Evolutionary conservation across 208 protist species (phyloP).

Genomic region (Acanthamoeba healyi): DNA sequence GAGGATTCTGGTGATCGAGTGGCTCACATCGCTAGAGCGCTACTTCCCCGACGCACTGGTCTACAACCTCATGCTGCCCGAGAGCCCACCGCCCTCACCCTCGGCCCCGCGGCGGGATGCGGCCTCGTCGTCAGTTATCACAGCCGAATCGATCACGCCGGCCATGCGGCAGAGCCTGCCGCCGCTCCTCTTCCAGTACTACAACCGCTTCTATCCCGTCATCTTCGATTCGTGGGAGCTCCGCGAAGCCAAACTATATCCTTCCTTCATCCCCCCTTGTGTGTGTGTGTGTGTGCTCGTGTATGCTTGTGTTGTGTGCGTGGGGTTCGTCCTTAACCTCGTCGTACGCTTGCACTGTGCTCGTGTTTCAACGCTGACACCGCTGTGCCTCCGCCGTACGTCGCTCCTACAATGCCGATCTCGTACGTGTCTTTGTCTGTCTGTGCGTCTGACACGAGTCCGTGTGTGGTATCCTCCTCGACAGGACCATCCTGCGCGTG

Average conservation of each 20-base stretch:
- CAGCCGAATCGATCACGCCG: not conserved
- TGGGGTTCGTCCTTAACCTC: not conserved
- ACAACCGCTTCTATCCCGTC: conserved; percentile 41
- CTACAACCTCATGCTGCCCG: conserved; percentile 28
- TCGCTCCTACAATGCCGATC: not conserved
- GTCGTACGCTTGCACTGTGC: conserved; percentile 11
- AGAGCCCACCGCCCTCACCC: conserved; percentile 22
- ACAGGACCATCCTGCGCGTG: conserved; percentile 5
- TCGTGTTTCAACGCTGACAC: conserved; percentile 50
- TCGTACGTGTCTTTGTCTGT: not conserved
- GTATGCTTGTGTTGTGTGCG: not conserved
- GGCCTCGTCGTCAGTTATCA: not conserved
- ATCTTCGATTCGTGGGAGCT: conserved; percentile 66
- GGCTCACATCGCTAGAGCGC: conserved; percentile 1
- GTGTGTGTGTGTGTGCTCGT: not conserved
- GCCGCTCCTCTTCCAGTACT: conserved; percentile 65
- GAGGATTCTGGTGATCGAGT: conserved; percentile 30
- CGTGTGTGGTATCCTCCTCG: no score
- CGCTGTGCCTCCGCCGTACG: conserved; percentile 42
- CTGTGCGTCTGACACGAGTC: not conserved
- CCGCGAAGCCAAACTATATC: conserved; percentile 68
- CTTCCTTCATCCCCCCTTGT: not conserved
- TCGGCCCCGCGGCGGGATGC: not conserved
- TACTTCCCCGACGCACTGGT: conserved; percentile 26
- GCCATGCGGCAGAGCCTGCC: conserved; percentile 34